Evolutionary conservation across 2,329 filamentous ascomycete genomes (phyloP).

Genomic region (Penicillium hesseltinei): DNA sequence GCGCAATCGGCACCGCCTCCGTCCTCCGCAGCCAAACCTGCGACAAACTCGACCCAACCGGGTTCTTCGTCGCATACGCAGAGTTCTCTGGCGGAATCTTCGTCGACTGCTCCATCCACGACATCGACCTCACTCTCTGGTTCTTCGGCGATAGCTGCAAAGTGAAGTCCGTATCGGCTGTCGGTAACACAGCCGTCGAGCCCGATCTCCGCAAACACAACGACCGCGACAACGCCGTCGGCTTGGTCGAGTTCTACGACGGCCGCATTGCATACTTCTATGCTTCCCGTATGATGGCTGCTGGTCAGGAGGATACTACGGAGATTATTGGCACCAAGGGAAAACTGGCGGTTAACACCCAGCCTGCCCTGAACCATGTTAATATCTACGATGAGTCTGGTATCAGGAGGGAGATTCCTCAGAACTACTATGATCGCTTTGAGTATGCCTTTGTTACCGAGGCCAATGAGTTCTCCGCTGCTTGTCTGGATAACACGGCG

Average conservation of each 20-base stretch:
- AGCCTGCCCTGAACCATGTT: slow-evolving; percentile 57
- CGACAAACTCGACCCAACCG: slow-evolving; percentile 63
- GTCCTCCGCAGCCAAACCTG: slow-evolving; percentile 66
- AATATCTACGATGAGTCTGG: slow-evolving; percentile 55
- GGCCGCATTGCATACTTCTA: slow-evolving; percentile 66
- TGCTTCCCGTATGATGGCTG: slow-evolving; percentile 64
- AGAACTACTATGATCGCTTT: slow-evolving; percentile 64
- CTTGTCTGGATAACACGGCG: slow-evolving; percentile 55
- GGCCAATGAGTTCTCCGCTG: slow-evolving; percentile 62
- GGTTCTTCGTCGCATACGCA: slow-evolving; percentile 68
- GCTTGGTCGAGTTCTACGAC: slow-evolving; percentile 64
- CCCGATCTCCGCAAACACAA: slow-evolving; percentile 57
- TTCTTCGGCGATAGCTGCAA: slow-evolving; percentile 57
- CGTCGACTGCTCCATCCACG: slow-evolving; percentile 69
- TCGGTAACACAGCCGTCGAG: slow-evolving; percentile 60
- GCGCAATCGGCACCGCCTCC: slow-evolving; percentile 59
- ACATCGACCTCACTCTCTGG: slow-evolving; percentile 66
- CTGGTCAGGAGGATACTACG: slow-evolving; percentile 65
- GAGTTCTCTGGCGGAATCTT: slow-evolving; percentile 67
- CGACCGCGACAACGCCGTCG: slow-evolving; percentile 63
- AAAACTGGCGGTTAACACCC: slow-evolving; percentile 61
- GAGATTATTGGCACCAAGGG: slow-evolving; percentile 67
- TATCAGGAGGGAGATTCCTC: slow-evolving; percentile 59
- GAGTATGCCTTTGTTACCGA: slow-evolving; percentile 64
- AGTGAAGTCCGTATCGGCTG: slow-evolving; percentile 56